A percentile compares a stretch with the other conserved stretches of the same genome.
phyloP scores from a whole-genome alignment of 108 stramenopile species.

The Poteriospumella lacustris region DNA sequence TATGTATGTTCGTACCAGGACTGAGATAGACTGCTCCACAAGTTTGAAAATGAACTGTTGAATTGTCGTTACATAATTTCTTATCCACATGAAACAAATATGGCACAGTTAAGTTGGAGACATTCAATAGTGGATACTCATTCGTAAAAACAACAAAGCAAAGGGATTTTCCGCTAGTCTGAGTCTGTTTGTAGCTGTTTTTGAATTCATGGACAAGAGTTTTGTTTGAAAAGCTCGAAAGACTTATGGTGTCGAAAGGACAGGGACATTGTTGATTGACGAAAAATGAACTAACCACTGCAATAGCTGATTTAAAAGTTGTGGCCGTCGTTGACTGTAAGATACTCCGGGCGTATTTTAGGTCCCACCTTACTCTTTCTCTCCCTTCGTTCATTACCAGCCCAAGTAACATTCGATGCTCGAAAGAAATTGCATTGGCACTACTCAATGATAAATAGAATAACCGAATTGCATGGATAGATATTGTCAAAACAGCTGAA shows the following conservation, averaged over 20 bases:
- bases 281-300: constrained; percentile 8
- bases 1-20: constrained; percentile 7
- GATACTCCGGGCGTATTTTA: constrained; percentile 7
- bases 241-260: constrained; percentile 7
- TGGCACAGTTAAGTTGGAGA: constrained; percentile 7
- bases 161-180: constrained; percentile 7
- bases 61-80: constrained; percentile 3
- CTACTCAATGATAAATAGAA: constrained; percentile 9
- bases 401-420: constrained; percentile 7
- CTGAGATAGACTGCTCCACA: constrained; percentile 6
- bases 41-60: constrained; percentile 8
- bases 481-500: constrained; percentile 8
- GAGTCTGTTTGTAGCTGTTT: constrained; percentile 7
- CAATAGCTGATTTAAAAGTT: constrained; percentile 9
- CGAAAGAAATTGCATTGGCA: constrained; percentile 7
- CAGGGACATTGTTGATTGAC: constrained; percentile 7
- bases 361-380: constrained; percentile 6
- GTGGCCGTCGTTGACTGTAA: constrained; percentile 6
- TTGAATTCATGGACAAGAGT: constrained; percentile 8
- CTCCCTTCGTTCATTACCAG: constrained; percentile 6
- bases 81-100: constrained; percentile 9
- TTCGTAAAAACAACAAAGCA: constrained; percentile 8
- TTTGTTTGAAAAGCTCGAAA: constrained; percentile 3
- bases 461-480: constrained; percentile 7
- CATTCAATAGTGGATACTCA: constrained; percentile 8